Conservation (phyloP, 2,329 filamentous ascomycete species). For the Trichophyton simii region DNA sequence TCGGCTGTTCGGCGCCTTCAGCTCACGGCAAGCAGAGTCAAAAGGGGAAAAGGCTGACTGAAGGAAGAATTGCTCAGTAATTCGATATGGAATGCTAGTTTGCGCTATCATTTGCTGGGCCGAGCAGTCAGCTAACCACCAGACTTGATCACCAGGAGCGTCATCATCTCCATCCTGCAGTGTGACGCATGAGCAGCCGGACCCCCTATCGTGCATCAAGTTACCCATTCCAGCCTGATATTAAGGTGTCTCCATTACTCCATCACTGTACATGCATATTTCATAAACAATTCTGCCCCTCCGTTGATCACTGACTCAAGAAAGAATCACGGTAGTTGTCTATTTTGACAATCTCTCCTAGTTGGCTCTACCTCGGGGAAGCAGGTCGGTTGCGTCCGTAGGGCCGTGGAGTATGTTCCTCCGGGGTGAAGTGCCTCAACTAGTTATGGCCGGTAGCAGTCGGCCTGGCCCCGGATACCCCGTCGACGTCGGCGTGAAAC, state of each 20-base stretch:
- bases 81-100: not conserved
- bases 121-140: not conserved
- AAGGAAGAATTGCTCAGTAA: not conserved
- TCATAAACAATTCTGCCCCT: not conserved
- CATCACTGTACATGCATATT: too few relatives aligned
- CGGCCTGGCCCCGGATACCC: conserved; percentile 12
- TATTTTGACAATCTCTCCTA: not conserved
- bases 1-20: not conserved
- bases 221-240: not conserved
- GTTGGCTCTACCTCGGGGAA: not conserved
- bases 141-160: conserved; percentile 4
- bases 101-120: not conserved
- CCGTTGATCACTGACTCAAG: not conserved
- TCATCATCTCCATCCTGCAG: not conserved
- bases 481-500: not conserved
- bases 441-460: conserved; percentile 20
- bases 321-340: not conserved
- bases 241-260: not conserved
- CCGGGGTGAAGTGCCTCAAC: too few relatives aligned
- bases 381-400: not conserved
- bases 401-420: not conserved
- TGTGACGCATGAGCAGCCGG: not conserved
- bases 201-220: not conserved
- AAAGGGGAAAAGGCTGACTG: not conserved
- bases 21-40: too few relatives aligned